A percentile compares a stretch with the other conserved stretches of the same genome.
Conservation (phyloP, 2,329 filamentous ascomycete genomes). For the Alternaria brassicae region DNA sequence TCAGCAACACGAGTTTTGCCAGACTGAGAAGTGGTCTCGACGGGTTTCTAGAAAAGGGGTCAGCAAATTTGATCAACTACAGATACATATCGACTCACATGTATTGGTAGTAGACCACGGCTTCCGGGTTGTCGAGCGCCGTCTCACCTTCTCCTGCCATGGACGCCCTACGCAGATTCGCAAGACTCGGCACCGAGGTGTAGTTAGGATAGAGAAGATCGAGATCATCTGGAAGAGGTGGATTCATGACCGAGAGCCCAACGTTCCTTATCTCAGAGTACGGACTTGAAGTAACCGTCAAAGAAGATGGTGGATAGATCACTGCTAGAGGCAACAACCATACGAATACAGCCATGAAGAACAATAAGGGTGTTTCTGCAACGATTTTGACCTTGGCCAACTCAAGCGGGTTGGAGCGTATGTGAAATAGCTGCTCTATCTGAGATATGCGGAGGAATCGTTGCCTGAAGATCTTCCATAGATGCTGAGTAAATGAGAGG, state of each 20-base stretch:
- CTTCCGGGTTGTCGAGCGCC: not conserved
- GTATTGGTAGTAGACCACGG: not conserved
- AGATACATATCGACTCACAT: not conserved
- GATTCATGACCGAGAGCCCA: not conserved
- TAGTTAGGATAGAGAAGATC: not conserved
- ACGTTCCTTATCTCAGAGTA: not conserved
- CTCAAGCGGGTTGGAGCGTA: not conserved
- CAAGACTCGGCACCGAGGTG: not conserved
- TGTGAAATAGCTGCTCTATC: not conserved
- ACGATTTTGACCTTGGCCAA: not conserved
- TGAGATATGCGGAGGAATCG: not conserved
- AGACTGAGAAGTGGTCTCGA: not conserved
- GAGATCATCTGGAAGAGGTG: not conserved
- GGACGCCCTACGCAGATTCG: not conserved
- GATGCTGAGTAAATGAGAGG: constrained; percentile 9
- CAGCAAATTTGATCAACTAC: not conserved
- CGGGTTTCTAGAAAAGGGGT: not conserved
- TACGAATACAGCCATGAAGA: not conserved
- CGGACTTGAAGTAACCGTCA: constrained; percentile 3
- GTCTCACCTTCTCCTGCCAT: not conserved
- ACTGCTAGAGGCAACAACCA: constrained; percentile 10
- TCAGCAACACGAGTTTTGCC: not conserved
- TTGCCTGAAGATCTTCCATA: constrained; percentile 9
- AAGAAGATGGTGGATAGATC: constrained; percentile 16
- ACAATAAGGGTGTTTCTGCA: not conserved